Percentiles rank a stretch among this genome's conserved stretches.
These are phyloP conservation scores for Paecilomyces fulvus DNA, from an alignment of 2,329 filamentous ascomycete species.

Conservation along the genomic window DNA sequence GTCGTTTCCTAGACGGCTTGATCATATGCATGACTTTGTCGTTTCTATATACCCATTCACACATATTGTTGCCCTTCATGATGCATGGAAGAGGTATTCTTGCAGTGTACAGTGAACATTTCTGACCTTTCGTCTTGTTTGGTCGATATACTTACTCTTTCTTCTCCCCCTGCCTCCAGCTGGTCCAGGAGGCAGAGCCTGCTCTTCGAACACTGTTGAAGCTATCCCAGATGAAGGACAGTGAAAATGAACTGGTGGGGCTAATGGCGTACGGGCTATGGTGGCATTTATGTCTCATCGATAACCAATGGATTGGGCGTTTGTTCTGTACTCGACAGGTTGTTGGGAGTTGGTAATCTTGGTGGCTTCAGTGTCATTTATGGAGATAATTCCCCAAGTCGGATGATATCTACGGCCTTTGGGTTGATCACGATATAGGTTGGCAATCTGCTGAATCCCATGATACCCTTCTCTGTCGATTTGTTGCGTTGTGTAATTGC, in stretches of 20 bases:
- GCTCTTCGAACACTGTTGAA: background rate
- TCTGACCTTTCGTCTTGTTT: background rate
- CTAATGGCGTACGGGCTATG: background rate
- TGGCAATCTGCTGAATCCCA: background rate
- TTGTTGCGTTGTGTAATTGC: background rate
- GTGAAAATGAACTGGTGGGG: background rate
- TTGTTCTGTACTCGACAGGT: background rate
- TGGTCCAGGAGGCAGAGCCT: background rate
- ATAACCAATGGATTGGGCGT: background rate
- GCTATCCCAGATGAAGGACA: background rate
- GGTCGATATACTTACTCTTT: background rate
- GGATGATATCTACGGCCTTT: background rate
- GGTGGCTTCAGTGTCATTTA: background rate
- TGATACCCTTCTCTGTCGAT: background rate
- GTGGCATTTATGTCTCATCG: background rate
- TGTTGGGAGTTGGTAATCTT: background rate
- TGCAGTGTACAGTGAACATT: background rate
- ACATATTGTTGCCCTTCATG: background rate
- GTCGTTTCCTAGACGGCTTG: background rate
- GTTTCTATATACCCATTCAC: background rate
- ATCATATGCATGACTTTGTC: background rate
- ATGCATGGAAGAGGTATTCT: background rate
- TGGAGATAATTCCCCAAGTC: background rate
- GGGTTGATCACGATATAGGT: background rate
- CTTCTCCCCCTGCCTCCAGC: background rate